Base-by-base conservation (phyloP, 202 grass and related monocot species). In the Thinopyrum obtusiflorum region DNA sequence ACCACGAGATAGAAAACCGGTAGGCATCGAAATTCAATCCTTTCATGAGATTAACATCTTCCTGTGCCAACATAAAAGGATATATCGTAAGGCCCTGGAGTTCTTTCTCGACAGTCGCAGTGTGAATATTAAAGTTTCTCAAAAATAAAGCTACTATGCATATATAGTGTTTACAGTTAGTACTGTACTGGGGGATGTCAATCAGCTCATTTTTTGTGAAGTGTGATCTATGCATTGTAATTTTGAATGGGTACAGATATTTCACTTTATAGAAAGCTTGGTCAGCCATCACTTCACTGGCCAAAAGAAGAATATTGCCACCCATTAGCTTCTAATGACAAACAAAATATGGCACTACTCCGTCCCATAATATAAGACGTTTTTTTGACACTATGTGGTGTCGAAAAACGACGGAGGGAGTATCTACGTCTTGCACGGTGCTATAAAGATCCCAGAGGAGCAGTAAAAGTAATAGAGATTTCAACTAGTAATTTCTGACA, bases 1-100 rank as follows among this genome's bases (percentile, higher is more conserved):
- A 92, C 94, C 94, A 97, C 29, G 94, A 94, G 80, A 97, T 92
- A 68, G 94, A 97, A 84, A 97, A 97, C 73, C 94, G 87, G 62
- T 97, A 97, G 4, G 83, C 91, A 42, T 97, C 94, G 25, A 97
- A 97, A 49, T 92, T 97, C 35, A 93, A 61, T n/a, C 87, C 82
- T 63, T 94, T 97, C 94, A 97, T 91, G 77, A 97, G 86, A 73
- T 94, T 75, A 36, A 97, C 81, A 88, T 97, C 94, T 87, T 87
- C 86, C 94, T 97, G 83, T 29, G 73, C 6, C 6, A 76, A 20
- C 59, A 76, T n/a, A 62, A 17, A 84, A 39, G 9, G 0, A 55
- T 0, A 55, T 5, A 51, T 5, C 23, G 5, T 36, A 37, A 61
- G 68, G n/a, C 20, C 57, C 11, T 63, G 7, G 46, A 18, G 42